Conservation (phyloP, 1,284 basidiomycete genomes). For the Cutaneotrichosporon cutaneum region DNA sequence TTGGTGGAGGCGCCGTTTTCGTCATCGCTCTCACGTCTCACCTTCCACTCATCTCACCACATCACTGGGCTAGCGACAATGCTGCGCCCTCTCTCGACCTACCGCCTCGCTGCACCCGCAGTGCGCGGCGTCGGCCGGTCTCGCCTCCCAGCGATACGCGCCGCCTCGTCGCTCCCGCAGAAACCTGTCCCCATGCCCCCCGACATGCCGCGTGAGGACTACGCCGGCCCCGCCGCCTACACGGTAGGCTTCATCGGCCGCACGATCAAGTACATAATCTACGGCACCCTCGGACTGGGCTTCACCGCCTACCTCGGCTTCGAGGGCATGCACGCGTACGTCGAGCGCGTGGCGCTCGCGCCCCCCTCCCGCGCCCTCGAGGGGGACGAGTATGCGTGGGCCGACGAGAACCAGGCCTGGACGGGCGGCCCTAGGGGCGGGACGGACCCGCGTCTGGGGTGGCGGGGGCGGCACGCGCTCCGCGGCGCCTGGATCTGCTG, state of each 20-base stretch:
- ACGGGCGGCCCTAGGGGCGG: conserved; percentile 67
- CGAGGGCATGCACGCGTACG: conserved; percentile 66
- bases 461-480: conserved; percentile 64
- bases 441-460: conserved; percentile 69
- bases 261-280: conserved; percentile 40
- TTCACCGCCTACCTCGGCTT: conserved; percentile 51
- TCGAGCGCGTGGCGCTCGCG: conserved; percentile 64
- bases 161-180: conserved; percentile 5
- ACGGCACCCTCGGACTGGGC: conserved; percentile 46
- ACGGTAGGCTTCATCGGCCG: conserved; percentile 41
- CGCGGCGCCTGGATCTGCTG: conserved; percentile 75
- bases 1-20: conserved; percentile 13
- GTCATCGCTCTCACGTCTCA: conserved; percentile 6
- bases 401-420: conserved; percentile 68
- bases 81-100: conserved; percentile 1
- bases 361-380: conserved; percentile 49
- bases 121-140: no score
- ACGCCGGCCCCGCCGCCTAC: conserved; percentile 48
- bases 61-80: not conserved
- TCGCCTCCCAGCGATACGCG: not conserved
- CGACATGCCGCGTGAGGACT: conserved; percentile 49
- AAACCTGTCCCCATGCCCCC: conserved; percentile 34
- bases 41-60: not conserved
- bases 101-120: not conserved
- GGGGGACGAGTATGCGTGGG: conserved; percentile 70